These are phyloP conservation scores for Diutina siamensis DNA, from an alignment of 1,139 yeast genomes.

Conservation along the genomic window DNA sequence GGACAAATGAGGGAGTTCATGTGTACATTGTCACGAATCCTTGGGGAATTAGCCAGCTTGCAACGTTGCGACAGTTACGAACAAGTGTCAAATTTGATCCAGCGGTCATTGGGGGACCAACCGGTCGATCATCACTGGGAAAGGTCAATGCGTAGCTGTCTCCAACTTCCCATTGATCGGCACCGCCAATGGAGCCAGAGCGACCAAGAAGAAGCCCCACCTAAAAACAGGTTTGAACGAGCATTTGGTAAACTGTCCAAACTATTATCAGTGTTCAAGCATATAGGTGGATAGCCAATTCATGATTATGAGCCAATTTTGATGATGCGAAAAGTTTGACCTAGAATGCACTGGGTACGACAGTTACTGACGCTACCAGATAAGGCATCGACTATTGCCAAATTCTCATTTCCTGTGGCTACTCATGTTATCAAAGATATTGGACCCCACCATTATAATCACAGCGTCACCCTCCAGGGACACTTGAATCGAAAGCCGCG, in stretches of 20 bases:
- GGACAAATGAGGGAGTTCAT: background rate
- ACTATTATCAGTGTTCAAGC: background rate
- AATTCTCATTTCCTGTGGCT: conserved; percentile 29
- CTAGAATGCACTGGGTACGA: conserved; percentile 2
- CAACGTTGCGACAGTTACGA: background rate
- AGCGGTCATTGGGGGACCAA: background rate
- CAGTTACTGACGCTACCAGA: conserved; percentile 3
- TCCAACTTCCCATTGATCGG: background rate
- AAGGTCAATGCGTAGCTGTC: background rate
- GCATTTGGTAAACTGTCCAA: too few relatives aligned
- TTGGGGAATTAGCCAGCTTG: background rate
- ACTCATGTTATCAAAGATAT: conserved; percentile 19
- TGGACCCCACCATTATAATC: conserved; percentile 7
- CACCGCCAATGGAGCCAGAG: background rate
- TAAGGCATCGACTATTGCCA: conserved; percentile 8
- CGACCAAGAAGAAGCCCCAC: too few relatives aligned
- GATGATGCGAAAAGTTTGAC: background rate
- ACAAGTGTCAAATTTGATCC: background rate
- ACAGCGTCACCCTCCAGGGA: conserved; percentile 46
- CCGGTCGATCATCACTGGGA: background rate
- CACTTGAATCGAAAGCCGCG: conserved; percentile 73
- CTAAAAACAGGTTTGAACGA: background rate
- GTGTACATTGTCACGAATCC: background rate
- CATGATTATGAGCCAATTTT: background rate
- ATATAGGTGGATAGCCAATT: background rate